Conservation (phyloP, 2,329 filamentous ascomycete genomes). For the Harringtonia aguacate region DNA sequence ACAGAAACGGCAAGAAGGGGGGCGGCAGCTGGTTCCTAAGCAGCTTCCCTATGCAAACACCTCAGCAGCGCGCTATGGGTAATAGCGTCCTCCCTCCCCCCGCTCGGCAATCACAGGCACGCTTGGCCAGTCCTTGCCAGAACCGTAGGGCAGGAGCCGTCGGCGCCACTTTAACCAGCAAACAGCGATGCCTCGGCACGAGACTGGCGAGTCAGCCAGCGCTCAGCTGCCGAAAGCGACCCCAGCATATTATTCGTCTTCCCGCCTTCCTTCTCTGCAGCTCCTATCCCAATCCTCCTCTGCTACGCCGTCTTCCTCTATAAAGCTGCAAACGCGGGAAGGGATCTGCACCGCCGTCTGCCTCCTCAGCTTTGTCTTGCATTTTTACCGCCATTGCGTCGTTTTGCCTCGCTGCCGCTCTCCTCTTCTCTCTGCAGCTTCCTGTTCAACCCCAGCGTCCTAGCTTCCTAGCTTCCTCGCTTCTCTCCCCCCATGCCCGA, state of each 20-base stretch:
- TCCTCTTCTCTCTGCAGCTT: neutral
- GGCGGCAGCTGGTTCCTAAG: too few species aligned
- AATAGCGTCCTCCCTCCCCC: too few species aligned
- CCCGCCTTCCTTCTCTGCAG: neutral
- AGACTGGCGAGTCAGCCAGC: slow-evolving; percentile 7
- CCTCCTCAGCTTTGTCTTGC: too few species aligned
- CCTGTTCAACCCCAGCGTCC: neutral
- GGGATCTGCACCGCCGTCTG: too few species aligned
- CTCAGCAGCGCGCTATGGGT: neutral
- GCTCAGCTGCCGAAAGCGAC: slow-evolving; percentile 5
- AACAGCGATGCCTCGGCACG: slow-evolving; percentile 9
- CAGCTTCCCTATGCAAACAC: too few species aligned
- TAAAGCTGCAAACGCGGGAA: too few species aligned
- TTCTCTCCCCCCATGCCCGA: slow-evolving; percentile 35
- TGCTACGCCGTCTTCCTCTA: too few species aligned
- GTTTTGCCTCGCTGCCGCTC: too few species aligned
- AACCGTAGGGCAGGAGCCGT: neutral
- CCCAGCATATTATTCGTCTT: neutral
- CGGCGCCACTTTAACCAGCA: neutral
- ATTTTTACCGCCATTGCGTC: too few species aligned
- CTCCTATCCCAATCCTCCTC: too few species aligned
- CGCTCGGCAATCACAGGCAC: slow-evolving; percentile 13
- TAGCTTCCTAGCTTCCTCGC: neutral
- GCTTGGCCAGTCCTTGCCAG: neutral
- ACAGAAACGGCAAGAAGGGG: too few species aligned